These are phyloP conservation scores for Pseudocercospora fuligena DNA, from an alignment of 2,329 filamentous ascomycete genomes.

Conservation along the genomic window DNA sequence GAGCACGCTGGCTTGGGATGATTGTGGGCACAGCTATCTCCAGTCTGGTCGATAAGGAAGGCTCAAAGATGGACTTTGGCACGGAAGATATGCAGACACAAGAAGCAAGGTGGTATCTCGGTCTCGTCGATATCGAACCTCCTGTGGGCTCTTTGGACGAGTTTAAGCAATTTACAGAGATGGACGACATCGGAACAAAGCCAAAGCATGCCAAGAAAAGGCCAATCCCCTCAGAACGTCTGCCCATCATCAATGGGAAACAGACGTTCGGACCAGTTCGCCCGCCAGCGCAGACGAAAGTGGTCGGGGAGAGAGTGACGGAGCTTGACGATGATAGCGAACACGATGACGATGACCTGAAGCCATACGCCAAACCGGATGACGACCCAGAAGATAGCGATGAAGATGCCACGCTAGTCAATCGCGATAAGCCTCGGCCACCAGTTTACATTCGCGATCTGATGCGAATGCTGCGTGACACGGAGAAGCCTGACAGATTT, in stretches of 20 bases:
- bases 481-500: conserved; percentile 83
- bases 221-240: neutral
- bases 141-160: conserved; percentile 61
- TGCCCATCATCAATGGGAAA: conserved; percentile 37
- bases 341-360: conserved; percentile 67
- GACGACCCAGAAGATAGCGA: conserved; percentile 91
- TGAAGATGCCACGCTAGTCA: conserved; percentile 86
- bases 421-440: conserved; percentile 78
- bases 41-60: conserved; percentile 66
- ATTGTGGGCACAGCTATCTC: conserved; percentile 77
- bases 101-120: conserved; percentile 77
- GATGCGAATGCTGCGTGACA: conserved; percentile 76
- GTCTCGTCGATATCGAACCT: conserved; percentile 67
- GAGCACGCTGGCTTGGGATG: conserved; percentile 85
- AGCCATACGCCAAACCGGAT: conserved; percentile 82
- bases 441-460: conserved; percentile 93
- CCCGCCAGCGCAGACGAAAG: conserved; percentile 37
- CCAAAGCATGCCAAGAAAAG: neutral
- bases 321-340: conserved; percentile 44
- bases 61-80: conserved; percentile 79
- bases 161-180: conserved; percentile 45
- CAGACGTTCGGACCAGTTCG: conserved; percentile 38
- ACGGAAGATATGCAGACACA: conserved; percentile 75
- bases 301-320: conserved; percentile 40
- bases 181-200: conserved; percentile 13